These are phyloP conservation scores for Scenedesmus sp. DNA, from an alignment of 163 green algal species.

Conservation along the genomic window DNA sequence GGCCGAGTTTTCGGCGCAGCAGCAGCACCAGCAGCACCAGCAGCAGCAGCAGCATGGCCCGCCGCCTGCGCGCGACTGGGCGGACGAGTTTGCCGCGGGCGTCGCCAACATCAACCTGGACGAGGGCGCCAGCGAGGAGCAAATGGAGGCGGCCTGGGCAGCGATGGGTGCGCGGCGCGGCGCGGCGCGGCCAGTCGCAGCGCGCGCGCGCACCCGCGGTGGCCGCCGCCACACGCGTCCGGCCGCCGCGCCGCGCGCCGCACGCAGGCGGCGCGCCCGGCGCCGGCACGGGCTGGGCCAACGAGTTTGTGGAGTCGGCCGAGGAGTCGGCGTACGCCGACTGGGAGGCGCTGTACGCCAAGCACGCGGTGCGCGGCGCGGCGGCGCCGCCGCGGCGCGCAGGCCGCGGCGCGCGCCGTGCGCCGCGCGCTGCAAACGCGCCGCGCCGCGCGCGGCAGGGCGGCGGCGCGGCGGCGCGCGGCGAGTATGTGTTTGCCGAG, in stretches of 20 bases:
- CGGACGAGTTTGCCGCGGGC: conserved; percentile 77
- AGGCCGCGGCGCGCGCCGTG: too few species aligned
- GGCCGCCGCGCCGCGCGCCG: too few species aligned
- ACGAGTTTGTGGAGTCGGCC: conserved; percentile 35
- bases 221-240: too few species aligned
- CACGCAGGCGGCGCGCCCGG: too few species aligned
- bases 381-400: too few species aligned
- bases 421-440: too few species aligned
- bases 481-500: conserved; percentile 84
- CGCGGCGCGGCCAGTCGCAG: too few species aligned
- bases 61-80: conserved; percentile 65
- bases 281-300: conserved; percentile 1
- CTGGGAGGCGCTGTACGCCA: conserved; percentile 56
- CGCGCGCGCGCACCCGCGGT: too few species aligned
- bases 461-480: not conserved
- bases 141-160: conserved; percentile 61
- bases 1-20: conserved; percentile 65
- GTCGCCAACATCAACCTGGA: conserved; percentile 54
- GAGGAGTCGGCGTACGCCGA: conserved; percentile 48
- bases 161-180: conserved; percentile 13
- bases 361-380: conserved; percentile 12
- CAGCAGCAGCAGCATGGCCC: conserved; percentile 9
- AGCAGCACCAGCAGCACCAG: conserved; percentile 40
- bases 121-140: conserved; percentile 29
- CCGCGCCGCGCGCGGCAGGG: too few species aligned